Conservation (phyloP, 108 stramenopile genomes). For the Cyclotella cryptica region DNA sequence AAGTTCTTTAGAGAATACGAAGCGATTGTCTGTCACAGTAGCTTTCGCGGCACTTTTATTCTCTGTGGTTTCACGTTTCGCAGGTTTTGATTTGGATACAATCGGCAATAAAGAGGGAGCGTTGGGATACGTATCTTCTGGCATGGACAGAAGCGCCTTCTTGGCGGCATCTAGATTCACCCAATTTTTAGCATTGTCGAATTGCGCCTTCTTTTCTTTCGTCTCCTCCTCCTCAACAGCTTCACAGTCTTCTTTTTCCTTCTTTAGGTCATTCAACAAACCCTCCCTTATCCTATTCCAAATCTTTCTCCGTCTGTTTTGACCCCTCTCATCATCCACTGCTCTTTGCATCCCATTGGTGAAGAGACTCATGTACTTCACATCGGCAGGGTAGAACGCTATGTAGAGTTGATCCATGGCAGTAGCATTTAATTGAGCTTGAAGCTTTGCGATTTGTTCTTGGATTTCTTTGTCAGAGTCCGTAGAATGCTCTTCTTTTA, state of each 20-base stretch:
- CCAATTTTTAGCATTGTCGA: constrained; percentile 37
- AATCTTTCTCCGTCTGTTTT: constrained; percentile 53
- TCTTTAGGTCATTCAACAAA: constrained; percentile 45
- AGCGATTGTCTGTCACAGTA: constrained; percentile 28
- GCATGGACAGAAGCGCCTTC: constrained; percentile 43
- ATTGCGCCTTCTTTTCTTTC: constrained; percentile 12
- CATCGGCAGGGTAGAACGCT: constrained; percentile 73
- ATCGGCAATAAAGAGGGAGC: constrained; percentile 22
- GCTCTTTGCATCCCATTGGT: constrained; percentile 58
- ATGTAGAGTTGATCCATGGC: constrained; percentile 84
- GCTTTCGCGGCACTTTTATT: background rate
- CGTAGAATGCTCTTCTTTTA: constrained; percentile 16
- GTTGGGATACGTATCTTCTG: constrained; percentile 45
- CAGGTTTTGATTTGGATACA: background rate
- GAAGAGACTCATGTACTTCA: constrained; percentile 81
- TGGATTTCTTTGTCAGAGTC: background rate
- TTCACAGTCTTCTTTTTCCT: constrained; percentile 20
- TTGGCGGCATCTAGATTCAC: constrained; percentile 47
- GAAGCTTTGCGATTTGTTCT: constrained; percentile 27
- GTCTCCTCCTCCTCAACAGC: background rate
- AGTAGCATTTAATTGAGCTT: constrained; percentile 58
- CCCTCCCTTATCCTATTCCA: constrained; percentile 60
- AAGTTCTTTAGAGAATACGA: constrained; percentile 40
- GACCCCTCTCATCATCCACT: constrained; percentile 59
- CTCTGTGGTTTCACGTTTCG: background rate